phyloP scores from a whole-genome alignment of 163 green algal species.

The Scenedesmus sp. region DNA sequence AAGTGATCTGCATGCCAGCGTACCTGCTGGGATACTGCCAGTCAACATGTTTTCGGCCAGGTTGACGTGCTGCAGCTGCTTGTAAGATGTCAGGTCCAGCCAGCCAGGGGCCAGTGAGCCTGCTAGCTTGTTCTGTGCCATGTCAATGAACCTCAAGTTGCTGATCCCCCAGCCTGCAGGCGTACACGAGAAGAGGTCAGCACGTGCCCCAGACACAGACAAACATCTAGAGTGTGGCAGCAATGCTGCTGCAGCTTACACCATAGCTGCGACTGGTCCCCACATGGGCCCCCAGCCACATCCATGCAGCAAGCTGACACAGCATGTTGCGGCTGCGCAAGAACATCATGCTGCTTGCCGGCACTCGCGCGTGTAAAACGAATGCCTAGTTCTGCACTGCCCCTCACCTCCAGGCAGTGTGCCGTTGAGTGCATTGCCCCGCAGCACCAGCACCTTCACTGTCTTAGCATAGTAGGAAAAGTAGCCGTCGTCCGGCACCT shows the following conservation, averaged over 20 bases:
- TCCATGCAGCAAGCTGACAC: too few relatives aligned
- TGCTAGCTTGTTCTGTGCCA: not conserved
- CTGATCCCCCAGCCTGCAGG: constrained; percentile 12
- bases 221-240: not conserved
- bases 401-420: constrained; percentile 1
- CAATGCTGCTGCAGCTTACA: not conserved
- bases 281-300: too few relatives aligned
- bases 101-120: constrained; percentile 4
- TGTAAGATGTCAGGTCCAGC: not conserved
- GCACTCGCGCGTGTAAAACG: too few relatives aligned
- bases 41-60: constrained; percentile 1
- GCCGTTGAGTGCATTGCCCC: not conserved
- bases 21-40: not conserved
- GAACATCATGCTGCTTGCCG: too few relatives aligned
- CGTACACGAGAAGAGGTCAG: not conserved
- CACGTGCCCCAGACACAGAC: too few relatives aligned
- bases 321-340: too few relatives aligned
- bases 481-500: not conserved
- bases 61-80: constrained; percentile 14
- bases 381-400: not conserved
- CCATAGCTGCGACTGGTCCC: too few relatives aligned
- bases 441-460: not conserved
- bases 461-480: not conserved
- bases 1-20: not conserved
- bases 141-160: not conserved